Base-by-base conservation (phyloP, 1,139 yeast genomes). In the Nakaseomyces delphensis region DNA sequence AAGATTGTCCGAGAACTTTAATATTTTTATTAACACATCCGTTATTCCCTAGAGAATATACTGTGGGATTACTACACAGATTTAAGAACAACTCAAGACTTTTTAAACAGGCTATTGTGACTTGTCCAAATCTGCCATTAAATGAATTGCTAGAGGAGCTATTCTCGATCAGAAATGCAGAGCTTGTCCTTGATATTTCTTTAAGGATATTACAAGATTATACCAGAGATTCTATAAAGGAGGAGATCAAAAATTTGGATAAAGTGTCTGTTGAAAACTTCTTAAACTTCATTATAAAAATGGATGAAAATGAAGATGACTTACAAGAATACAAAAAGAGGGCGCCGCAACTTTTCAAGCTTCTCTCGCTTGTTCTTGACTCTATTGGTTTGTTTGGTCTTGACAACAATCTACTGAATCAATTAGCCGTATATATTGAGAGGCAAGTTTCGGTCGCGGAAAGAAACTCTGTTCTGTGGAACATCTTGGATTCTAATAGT, bases 21-120 rank as follows among this genome's bases (percentile, higher is more conserved):
- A 74, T 83, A 4, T 89, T 85, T 58, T 68, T 87, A 33, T 69
- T 89, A 48, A 84, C 95, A 2, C 95, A 86, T 64, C 96, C 96
- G 19, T 65, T 85, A 27, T 86, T 82, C 62, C 96, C 96, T 8
- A 64, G 69, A 3, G 65, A 69, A 18, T 74, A 69, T 51, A 69
- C 84, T 5, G 65, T 66, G 2, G 80, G 78, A 1, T 63, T 89
- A 39, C 62, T 84, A 39, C 52, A 63, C 7, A 68, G 72, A 39
- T 69, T 86, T 31, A 64, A 66, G 45, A 50, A 65, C 2, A 70
- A 74, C 48, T 77, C 83, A 31, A 73, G 83, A 43, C 69, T 87
- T 45, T 71, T 83, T 59, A 77, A 86, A 62, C 95, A 83, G 59
- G 91, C 94, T 0, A 73, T 86, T 41, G 83, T 79, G 11, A 79